Evolutionary conservation across 352 stramenopile genomes (phyloP), one percentile per base, ranked within the genome.

Genomic region (Pythium vanterpoolii): DNA sequence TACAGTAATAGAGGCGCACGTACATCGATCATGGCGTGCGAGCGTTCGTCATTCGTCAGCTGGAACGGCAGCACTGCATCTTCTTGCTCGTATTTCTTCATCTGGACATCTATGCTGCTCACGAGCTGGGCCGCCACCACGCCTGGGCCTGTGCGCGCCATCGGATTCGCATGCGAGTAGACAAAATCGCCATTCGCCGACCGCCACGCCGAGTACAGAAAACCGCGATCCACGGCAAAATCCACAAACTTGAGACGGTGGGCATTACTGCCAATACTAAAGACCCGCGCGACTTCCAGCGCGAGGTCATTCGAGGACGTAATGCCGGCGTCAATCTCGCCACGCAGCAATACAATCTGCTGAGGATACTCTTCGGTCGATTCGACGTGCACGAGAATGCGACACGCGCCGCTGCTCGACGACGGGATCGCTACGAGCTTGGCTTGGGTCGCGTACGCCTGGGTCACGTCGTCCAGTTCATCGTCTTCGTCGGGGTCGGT

Each of bases 121-220:
- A 91, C 71, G 4, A 74, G 55, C 16, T 86, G 73, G 5, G 77
- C 77, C 5, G 68, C 38, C 46, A 89, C 81, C 1, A 76, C 66
- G 4, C 75, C 72, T 13, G 83, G 80, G 4, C 83, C 78, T 3
- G 83, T 92, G 0, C 84, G 51, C 5, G 77, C 80, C 77, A 89
- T 89, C 19, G 80, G 76, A 19, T 92, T 89, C 13, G 73, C 56
- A 49, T 92, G 80, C 21, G 77, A 78, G 56, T 73, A 88, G 14
- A 88, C 67, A 18, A 80, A 74, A 27, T 90, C 77, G 0, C 78
- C 76, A 44, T 69, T 73, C 8, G 83, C 49, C 11, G 78, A 89
- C 1, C 82, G 71, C 82, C 83, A 92, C 1, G 76, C 79, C n/a
- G 78, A 90, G 39, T 86, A 89, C 33, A 92, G 49, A 23, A 77